Conservation (phyloP, 176 grass and related monocot species). For the Lolium perenne region DNA sequence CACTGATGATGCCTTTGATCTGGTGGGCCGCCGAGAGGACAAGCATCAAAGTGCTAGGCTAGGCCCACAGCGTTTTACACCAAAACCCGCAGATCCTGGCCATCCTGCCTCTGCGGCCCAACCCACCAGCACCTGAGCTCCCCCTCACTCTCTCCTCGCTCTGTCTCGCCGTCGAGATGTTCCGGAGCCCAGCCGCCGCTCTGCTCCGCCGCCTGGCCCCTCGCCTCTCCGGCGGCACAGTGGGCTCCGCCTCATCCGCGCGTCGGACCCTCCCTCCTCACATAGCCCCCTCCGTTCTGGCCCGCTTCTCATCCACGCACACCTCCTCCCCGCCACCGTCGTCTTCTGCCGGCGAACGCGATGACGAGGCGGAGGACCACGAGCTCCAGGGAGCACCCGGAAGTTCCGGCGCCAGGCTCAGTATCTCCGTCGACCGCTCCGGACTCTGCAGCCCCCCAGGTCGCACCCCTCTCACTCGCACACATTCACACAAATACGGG, state of each 20-base stretch:
- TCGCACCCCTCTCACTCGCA: slow-evolving; percentile 10
- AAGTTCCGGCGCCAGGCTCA: slow-evolving; percentile 11
- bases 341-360: slow-evolving; percentile 22
- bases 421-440: slow-evolving; percentile 77
- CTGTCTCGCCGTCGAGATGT: slow-evolving; percentile 54
- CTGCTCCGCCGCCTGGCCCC: slow-evolving; percentile 59
- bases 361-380: slow-evolving; percentile 24
- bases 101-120: slow-evolving; percentile 26
- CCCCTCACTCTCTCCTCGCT: neutral
- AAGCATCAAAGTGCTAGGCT: too few relatives aligned
- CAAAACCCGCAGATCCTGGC: neutral
- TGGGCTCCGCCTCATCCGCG: neutral
- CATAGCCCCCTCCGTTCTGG: slow-evolving; percentile 35
- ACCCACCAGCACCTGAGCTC: neutral
- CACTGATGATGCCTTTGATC: too few relatives aligned
- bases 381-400: neutral
- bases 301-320: slow-evolving; percentile 43
- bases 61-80: neutral
- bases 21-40: too few relatives aligned
- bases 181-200: slow-evolving; percentile 60
- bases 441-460: slow-evolving; percentile 75
- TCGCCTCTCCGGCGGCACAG: slow-evolving; percentile 43
- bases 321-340: slow-evolving; percentile 21
- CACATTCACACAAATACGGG: neutral
- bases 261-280: slow-evolving; percentile 11